Percentiles rank a stretch among this genome's conserved stretches.
Evolutionary conservation across 352 stramenopile genomes (phyloP).

Genomic region (Phytophthora melonis): DNA sequence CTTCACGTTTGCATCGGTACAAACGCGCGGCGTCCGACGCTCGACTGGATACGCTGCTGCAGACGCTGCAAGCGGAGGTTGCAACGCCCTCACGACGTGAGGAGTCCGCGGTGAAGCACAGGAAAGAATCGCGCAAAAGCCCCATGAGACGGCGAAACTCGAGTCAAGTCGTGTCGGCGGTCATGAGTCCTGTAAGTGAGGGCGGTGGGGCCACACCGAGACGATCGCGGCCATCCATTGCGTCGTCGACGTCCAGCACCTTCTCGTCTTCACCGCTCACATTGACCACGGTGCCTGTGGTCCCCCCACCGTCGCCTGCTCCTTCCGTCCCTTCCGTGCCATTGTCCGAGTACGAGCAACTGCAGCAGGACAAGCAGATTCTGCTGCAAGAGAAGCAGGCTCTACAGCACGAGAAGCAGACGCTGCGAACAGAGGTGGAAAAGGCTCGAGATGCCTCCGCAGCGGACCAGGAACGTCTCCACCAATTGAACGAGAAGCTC

Average conservation of each 20-base stretch:
- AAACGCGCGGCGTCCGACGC: conserved; percentile 37
- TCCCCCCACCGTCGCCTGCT: neutral
- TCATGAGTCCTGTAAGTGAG: conserved; percentile 13
- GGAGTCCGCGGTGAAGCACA: conserved; percentile 17
- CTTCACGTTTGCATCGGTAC: conserved; percentile 23
- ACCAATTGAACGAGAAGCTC: conserved; percentile 53
- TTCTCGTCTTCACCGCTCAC: conserved; percentile 19
- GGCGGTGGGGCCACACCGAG: conserved; percentile 9
- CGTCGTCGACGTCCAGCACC: conserved; percentile 8
- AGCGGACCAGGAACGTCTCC: conserved; percentile 38
- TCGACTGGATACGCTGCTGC: conserved; percentile 40
- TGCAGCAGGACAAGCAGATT: conserved; percentile 47
- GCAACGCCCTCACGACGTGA: conserved; percentile 11
- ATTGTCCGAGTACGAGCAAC: conserved; percentile 45
- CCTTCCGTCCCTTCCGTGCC: conserved; percentile 18
- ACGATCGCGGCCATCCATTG: conserved; percentile 16
- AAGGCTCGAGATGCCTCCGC: conserved; percentile 27
- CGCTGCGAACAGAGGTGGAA: conserved; percentile 26
- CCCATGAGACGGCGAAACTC: conserved; percentile 25
- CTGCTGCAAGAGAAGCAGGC: conserved; percentile 49
- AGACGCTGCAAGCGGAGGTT: conserved; percentile 41
- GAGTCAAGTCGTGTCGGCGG: conserved; percentile 11
- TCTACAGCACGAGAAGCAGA: conserved; percentile 48
- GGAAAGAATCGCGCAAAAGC: conserved; percentile 27
- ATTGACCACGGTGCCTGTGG: conserved; percentile 12